Conservation (phyloP, 176 grass and related monocot genomes). For the Elymus sibiricus region DNA sequence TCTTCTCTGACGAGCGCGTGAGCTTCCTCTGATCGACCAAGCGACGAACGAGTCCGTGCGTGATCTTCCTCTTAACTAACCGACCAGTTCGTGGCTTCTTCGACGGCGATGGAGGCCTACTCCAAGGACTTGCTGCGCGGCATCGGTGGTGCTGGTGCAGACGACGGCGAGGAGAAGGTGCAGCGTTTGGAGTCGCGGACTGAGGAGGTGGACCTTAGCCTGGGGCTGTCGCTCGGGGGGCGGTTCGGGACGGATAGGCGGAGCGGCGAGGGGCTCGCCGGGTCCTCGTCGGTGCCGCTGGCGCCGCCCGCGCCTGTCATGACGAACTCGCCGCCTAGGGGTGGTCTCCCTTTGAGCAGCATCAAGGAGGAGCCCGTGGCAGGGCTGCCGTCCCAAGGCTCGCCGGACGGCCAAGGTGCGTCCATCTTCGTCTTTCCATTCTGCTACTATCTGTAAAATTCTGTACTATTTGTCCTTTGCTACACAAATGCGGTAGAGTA, state of each 20-base stretch:
- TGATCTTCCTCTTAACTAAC: neutral
- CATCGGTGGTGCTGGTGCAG: neutral
- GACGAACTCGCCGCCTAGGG: slow-evolving; percentile 32
- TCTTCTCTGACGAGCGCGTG: slow-evolving; percentile 7
- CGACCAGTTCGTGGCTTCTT: neutral
- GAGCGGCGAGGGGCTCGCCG: slow-evolving; percentile 20
- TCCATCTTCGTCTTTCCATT: neutral
- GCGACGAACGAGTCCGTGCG: neutral
- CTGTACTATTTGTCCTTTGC: neutral
- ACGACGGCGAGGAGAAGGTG: neutral
- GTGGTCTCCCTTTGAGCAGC: neutral
- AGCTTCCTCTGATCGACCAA: neutral
- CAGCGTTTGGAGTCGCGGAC: neutral
- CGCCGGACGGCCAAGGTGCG: slow-evolving; percentile 30
- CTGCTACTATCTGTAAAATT: slow-evolving; percentile 11
- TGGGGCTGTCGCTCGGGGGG: slow-evolving; percentile 73
- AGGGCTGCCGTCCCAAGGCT: slow-evolving; percentile 19
- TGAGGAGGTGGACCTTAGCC: slow-evolving; percentile 60
- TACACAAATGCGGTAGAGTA: neutral
- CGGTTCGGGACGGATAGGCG: slow-evolving; percentile 39
- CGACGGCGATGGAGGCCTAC: slow-evolving; percentile 30
- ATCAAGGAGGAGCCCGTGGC: neutral
- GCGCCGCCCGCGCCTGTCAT: slow-evolving; percentile 18
- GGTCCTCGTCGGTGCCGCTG: slow-evolving; percentile 51
- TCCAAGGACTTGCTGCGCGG: slow-evolving; percentile 29